Evolutionary conservation across 202 grass and related monocot species (phyloP), one percentile per base, ranked within the genome.

Genomic region (Zoysia matrella): DNA sequence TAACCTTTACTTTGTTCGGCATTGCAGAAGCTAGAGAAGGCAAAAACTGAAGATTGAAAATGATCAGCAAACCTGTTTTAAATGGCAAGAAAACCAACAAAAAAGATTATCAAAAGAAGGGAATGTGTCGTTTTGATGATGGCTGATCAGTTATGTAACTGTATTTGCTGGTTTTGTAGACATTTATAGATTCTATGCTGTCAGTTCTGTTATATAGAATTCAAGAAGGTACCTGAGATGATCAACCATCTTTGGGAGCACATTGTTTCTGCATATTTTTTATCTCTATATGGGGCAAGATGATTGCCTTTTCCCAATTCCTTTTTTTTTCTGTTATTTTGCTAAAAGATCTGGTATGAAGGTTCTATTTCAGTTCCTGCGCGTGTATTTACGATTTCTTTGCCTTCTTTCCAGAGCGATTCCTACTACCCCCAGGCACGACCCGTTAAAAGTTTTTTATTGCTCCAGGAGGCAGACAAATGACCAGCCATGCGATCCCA

Each of bases 11-110:
- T 4, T 6, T 81, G 22, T 60, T 72, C 4, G 60, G 42, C 10
- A 68, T 73, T 68, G 1, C 73, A 86, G 87, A 89, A 89, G 52
- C 69, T 89, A 85, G 83, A 89, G 22, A 82, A 89, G 11, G 78
- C 52, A 36, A 86, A 86, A 62, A 40, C 7, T 0, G 61, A 86
- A 69, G 83, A 78, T 11, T 89, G 77, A 82, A 54, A 45, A 47
- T 13, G 53, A 74, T 2, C 41, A 1, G 67, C 41, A 39, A 60
- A 52, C 16, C 69, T 63, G 47, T n/a, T 80, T 57, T 68, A 69
- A 42, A 75, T 78, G 74, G 56, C 77, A 52, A 73, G 13, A 14
- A 18, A 12, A 72, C 6, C 61, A 74, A 47, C 4, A 10, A 43
- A 78, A 77, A 76, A 13, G 47, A 73, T 9, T 15, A 36, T 3